phyloP scores from a whole-genome alignment of 169 alveolate species.

The Plasmodium inui region DNA sequence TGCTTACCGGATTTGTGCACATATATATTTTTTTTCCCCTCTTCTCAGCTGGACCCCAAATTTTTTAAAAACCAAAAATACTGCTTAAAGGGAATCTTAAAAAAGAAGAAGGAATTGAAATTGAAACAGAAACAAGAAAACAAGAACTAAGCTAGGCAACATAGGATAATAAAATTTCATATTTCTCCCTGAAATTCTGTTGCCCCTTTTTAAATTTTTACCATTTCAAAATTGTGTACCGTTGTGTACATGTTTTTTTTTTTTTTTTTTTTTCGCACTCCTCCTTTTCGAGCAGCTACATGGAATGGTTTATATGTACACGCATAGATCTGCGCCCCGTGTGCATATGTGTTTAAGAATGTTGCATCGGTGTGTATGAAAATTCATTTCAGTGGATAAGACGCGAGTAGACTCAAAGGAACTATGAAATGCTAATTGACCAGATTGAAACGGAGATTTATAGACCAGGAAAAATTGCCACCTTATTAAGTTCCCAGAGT shows the following conservation, averaged over 20 bases:
- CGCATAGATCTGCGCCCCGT: not conserved
- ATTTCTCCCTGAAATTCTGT: not conserved
- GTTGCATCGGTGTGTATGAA: not conserved
- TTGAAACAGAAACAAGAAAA: constrained; percentile 44
- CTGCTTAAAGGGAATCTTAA: constrained; percentile 85
- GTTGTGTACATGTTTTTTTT: not conserved
- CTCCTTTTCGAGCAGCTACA: not conserved
- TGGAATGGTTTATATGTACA: not conserved
- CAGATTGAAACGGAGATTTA: not conserved
- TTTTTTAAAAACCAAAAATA: constrained; percentile 85
- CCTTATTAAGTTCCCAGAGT: not conserved
- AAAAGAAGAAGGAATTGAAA: constrained; percentile 65
- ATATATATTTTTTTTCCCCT: not conserved
- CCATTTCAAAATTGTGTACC: not conserved
- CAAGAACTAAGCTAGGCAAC: not conserved
- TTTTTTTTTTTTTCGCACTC: not conserved
- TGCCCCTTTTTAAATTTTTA: not conserved
- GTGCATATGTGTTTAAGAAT: not conserved
- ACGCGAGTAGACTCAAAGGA: not conserved
- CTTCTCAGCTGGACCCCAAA: constrained; percentile 84
- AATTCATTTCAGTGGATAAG: not conserved
- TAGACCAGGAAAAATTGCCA: not conserved
- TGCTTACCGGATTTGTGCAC: not conserved
- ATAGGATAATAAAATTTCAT: not conserved
- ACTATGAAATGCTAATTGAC: not conserved